Base-by-base conservation (phyloP, 257 asterid species). In the Penstemon newberryi region DNA sequence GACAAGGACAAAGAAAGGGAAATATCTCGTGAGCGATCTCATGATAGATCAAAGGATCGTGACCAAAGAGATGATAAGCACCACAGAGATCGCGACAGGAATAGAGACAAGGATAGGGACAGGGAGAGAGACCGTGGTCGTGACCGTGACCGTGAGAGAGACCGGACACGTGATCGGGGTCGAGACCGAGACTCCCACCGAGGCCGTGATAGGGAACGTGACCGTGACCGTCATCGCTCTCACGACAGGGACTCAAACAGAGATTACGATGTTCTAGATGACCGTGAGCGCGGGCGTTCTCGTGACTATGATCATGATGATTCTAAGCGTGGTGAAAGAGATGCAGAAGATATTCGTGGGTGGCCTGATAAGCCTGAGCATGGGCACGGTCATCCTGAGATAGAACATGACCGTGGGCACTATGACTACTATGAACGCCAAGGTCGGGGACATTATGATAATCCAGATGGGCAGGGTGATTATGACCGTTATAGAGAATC, bases 81-180 rank as follows among this genome's bases (percentile, higher is more conserved):
- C 81, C 97, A 91, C 70, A 79, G 90, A 67, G 99, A 94, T 60
- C 95, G 94, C 3, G 99, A 94, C 41, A 83, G 90, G 71, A 94
- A 44, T 70, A 76, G 82, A 55, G 96, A 86, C 42, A 83, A 69
- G 73, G 96, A 87, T 51, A 80, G 86, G 53, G 93, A 87, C 54
- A 83, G 84, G 45, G 96, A 83, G 59, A 86, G 87, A 13, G 87
- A 82, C 7, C 78, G 91, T 11, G 83, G 73, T 41, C 87, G 86
- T 2, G 93, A 81, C 8, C 74, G 85, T 37, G 81, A 78, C 46
- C 86, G 84, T 4, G 90, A 83, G 45, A 76, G 89, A 56, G 85
- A 79, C 8, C 81, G 88, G 38, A 60, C 75, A 1, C 92, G 95
- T 6, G 96, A 82, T 68, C 81, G 92, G 7, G 89, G 73, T 4